Evolutionary conservation across 306 rosid genomes (phyloP).

Genomic region (Acacia acuminata): DNA sequence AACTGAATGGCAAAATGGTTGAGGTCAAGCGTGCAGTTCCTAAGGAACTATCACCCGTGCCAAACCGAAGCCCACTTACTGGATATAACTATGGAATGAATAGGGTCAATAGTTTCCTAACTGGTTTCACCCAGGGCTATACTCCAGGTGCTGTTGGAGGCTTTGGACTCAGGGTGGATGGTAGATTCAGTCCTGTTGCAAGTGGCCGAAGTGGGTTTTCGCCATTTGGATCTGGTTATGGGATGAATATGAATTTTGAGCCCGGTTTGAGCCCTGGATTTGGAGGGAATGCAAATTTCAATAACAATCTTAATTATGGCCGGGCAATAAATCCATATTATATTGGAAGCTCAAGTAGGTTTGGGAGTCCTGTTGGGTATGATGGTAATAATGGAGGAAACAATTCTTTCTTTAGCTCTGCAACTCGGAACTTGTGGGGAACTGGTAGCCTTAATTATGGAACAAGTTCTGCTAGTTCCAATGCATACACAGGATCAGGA

Average conservation of each 20-base stretch:
- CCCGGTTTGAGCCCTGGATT: conserved; percentile 73
- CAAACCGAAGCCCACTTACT: conserved; percentile 76
- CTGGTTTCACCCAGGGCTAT: conserved; percentile 85
- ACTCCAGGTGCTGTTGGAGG: conserved; percentile 73
- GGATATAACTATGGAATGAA: conserved; percentile 71
- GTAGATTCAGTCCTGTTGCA: conserved; percentile 87
- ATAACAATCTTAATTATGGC: conserved; percentile 68
- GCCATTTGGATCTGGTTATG: conserved; percentile 83
- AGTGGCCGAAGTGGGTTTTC: conserved; percentile 76
- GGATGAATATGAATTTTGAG: conserved; percentile 79
- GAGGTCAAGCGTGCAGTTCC: conserved; percentile 99
- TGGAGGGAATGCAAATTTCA: conserved; percentile 74
- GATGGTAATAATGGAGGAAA: conserved; percentile 73
- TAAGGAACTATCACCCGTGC: conserved; percentile 90
- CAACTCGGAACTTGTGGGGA: conserved; percentile 84
- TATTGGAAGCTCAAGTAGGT: conserved; percentile 60
- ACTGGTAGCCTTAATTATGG: conserved; percentile 72
- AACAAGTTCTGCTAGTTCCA: conserved; percentile 64
- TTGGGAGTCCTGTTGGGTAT: conserved; percentile 59
- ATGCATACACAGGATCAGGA: conserved; percentile 72
- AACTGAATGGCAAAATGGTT: conserved; percentile 94
- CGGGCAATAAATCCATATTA: conserved; percentile 82
- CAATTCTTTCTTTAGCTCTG: conserved; percentile 78
- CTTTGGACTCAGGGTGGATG: conserved; percentile 74
- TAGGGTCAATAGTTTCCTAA: conserved; percentile 83